Evolutionary conservation across 768 basidiomycete genomes (phyloP).

Genomic region (Boletus rufocinnamomeus): DNA sequence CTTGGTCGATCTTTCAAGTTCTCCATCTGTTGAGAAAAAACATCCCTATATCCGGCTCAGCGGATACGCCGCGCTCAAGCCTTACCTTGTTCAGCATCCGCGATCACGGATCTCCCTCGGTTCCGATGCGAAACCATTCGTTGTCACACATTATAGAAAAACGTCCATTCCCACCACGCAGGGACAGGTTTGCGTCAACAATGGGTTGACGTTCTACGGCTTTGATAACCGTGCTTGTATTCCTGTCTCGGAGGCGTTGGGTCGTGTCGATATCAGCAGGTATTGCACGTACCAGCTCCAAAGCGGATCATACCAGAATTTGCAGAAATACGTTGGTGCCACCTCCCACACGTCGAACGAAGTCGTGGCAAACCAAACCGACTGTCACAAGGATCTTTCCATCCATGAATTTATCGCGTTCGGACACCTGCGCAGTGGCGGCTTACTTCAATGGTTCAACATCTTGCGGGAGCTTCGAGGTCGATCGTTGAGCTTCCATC

Average conservation of each 20-base stretch:
- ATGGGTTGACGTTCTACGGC: conserved; percentile 34
- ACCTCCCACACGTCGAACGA: conserved; percentile 45
- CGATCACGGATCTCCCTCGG: too few species aligned
- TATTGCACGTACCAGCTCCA: conserved; percentile 39
- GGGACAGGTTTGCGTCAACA: conserved; percentile 32
- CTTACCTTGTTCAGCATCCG: too few species aligned
- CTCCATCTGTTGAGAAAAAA: too few species aligned
- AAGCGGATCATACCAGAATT: conserved; percentile 31
- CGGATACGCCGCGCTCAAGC: too few species aligned
- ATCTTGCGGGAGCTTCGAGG: too few species aligned
- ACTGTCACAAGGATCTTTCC: conserved; percentile 34
- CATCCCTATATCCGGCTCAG: too few species aligned
- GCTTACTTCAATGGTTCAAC: too few species aligned
- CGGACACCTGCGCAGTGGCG: too few species aligned
- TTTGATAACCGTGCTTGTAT: conserved; percentile 29
- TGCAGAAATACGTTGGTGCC: conserved; percentile 38
- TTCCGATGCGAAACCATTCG: conserved; percentile 29
- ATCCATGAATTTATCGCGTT: too few species aligned
- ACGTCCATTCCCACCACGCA: conserved; percentile 14
- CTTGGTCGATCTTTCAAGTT: too few species aligned
- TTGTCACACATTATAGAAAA: conserved; percentile 18
- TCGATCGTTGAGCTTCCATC: too few species aligned
- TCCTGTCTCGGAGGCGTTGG: conserved; percentile 21
- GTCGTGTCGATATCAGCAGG: conserved; percentile 12
- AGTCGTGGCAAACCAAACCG: conserved; percentile 43